Evolutionary conservation across 352 stramenopile species (phyloP).

Genomic region (Phytophthora podocarpi): DNA sequence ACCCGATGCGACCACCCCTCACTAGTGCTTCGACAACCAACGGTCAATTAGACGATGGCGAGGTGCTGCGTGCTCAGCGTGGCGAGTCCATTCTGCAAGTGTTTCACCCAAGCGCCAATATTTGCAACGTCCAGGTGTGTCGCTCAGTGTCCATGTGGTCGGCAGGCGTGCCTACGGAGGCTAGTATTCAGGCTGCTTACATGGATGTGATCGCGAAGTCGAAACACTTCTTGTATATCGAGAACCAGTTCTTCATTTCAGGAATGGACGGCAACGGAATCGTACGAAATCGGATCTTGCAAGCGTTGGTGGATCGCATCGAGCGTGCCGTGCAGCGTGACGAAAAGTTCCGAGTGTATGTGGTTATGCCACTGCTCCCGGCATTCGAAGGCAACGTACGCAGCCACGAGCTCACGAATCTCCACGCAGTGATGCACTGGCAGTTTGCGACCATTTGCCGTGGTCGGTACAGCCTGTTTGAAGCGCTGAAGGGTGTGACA

Average conservation of each 20-base stretch:
- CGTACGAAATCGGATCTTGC: constrained; percentile 81
- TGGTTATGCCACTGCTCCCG: constrained; percentile 85
- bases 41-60: constrained; percentile 40
- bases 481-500: constrained; percentile 65
- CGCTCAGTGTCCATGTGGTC: constrained; percentile 90
- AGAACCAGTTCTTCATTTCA: constrained; percentile 94
- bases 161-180: constrained; percentile 78
- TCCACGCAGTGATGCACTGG: constrained; percentile 91
- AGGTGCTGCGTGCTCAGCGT: constrained; percentile 66
- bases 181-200: constrained; percentile 85
- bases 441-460: constrained; percentile 88
- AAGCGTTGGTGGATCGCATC: constrained; percentile 86
- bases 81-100: constrained; percentile 70
- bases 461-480: constrained; percentile 80
- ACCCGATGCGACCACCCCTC: constrained; percentile 31
- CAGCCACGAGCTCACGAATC: constrained; percentile 82
- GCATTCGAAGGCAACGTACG: constrained; percentile 87
- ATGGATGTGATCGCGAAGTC: constrained; percentile 82
- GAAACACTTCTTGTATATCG: constrained; percentile 91
- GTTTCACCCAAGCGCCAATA: constrained; percentile 72
- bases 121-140: constrained; percentile 84
- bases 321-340: constrained; percentile 71
- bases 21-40: constrained; percentile 18
- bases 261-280: constrained; percentile 79
- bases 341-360: constrained; percentile 82